Evolutionary conservation across 1,284 basidiomycete species (phyloP), one percentile per base, ranked within the genome.

Genomic region (Rhodotorula mucilaginosa): DNA sequence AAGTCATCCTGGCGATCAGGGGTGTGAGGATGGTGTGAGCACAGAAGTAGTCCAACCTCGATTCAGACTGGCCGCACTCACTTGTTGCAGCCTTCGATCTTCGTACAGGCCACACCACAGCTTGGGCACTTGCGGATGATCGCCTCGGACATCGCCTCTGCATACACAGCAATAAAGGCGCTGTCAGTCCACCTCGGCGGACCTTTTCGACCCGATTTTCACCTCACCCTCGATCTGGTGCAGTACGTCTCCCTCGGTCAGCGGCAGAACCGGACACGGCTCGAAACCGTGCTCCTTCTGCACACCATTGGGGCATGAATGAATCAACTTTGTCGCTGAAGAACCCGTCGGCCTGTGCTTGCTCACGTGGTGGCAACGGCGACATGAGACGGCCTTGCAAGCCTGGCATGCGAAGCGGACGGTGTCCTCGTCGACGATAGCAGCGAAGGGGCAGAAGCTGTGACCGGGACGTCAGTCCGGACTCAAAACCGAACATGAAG

Each of bases 371-470:
- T 76, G 69, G 68, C 77, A 79, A 23, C 61, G 47, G 13, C 76
- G 66, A 58, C 78, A 79, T 21, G 69, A 68, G 23, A 69, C 61
- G 49, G 67, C 73, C 34, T 54, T 44, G 62, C 76, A 79, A 0
- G 69, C 71, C 57, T 34, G 26, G 34, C 34, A 29, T 2, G 56
- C 58, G 49, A 58, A 51, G 48, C 74, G 75, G 39, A 69, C 49
- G 26, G 65, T 57, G 63, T 75, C 72, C 19, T 77, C 77, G 58
- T 76, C 74, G 21, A 75, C 64, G 39, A 64, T 44, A 21, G 57
- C 57, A 6, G 72, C 77, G 49, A 72, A 77, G 18, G 71, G 67
- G 63, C 78, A 78, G 39, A 64, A 71, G 3, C 69, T 70, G 49
- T 7, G 5, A 6, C 18, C 7, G 10, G 1, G 2, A 10, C 12